A percentile compares a stretch with the other conserved stretches of the same genome.
Conservation (phyloP, 805 yeast genomes). For the Ogataea angusta region DNA sequence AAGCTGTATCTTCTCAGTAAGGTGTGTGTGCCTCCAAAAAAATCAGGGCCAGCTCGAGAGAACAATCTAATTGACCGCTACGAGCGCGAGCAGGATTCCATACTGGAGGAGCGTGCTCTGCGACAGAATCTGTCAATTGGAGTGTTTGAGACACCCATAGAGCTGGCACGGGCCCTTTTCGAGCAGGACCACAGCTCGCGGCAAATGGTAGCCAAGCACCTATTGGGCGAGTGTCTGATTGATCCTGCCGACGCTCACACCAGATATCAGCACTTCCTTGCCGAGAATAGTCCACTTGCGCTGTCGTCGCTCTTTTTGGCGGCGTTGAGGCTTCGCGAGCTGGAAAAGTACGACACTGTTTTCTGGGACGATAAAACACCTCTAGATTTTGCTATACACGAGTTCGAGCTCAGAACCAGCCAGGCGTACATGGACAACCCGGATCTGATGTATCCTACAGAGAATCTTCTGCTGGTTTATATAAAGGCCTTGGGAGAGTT, state of each 20-base stretch:
- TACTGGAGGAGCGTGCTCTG: constrained; percentile 6
- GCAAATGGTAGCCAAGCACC: constrained; percentile 23
- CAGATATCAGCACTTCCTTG: constrained; percentile 24
- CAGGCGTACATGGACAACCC: constrained; percentile 32
- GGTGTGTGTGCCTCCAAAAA: constrained; percentile 5
- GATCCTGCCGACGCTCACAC: constrained; percentile 31
- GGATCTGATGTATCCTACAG: constrained; percentile 42
- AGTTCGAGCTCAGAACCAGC: constrained; percentile 45
- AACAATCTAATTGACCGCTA: constrained; percentile 18
- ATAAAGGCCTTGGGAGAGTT: constrained; percentile 47
- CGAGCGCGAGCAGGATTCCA: constrained; percentile 3
- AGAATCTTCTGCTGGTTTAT: constrained; percentile 50
- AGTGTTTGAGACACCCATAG: constrained; percentile 15
- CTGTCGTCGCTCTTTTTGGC: constrained; percentile 49
- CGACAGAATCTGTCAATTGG: constrained; percentile 5
- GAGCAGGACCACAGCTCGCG: constrained; percentile 11
- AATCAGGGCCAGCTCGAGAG: constrained; percentile 10
- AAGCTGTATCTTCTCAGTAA: constrained; percentile 27
- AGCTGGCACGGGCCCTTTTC: constrained; percentile 27
- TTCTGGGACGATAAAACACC: constrained; percentile 59
- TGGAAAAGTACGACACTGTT: constrained; percentile 7
- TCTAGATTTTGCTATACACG: constrained; percentile 56
- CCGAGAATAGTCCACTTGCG: constrained; percentile 23
- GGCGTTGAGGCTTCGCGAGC: constrained; percentile 33
- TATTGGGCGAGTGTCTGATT: constrained; percentile 34